A percentile compares a stretch with the other conserved stretches of the same genome.
These are phyloP conservation scores for Chenopodium quinoa DNA, from an alignment of 148 eudicot species.

Conservation along the genomic window DNA sequence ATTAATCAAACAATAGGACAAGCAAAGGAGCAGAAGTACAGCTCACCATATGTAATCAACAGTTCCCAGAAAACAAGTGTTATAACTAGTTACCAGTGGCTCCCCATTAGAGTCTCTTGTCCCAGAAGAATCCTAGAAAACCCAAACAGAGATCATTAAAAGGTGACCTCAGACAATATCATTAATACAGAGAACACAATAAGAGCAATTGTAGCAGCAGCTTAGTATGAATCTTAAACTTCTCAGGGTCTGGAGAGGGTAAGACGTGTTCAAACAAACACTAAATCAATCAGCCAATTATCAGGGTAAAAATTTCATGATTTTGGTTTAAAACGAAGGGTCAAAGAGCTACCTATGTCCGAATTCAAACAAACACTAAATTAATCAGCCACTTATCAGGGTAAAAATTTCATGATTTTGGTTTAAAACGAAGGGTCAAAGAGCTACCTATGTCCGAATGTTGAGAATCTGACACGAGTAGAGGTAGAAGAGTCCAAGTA, in stretches of 20 bases:
- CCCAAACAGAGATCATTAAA: background rate
- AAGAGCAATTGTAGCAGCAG: background rate
- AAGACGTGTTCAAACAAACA: background rate
- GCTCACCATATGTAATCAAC: conserved; percentile 94
- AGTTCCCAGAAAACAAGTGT: conserved; percentile 74
- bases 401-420: too few species aligned
- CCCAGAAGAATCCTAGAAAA: conserved; percentile 62
- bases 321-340: too few species aligned
- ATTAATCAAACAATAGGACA: background rate
- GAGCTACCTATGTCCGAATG: too few species aligned
- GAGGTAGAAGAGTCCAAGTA: too few species aligned
- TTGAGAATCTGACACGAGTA: too few species aligned
- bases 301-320: too few species aligned
- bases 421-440: too few species aligned
- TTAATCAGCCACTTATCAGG: background rate
- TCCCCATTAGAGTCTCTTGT: conserved; percentile 82
- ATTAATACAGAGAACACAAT: background rate
- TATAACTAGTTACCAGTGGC: conserved; percentile 85
- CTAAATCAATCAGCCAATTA: background rate
- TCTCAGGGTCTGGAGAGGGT: background rate
- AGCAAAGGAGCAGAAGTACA: background rate
- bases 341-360: too few species aligned
- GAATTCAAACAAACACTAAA: background rate
- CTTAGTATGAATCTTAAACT: background rate
- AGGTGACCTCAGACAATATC: background rate